phyloP scores from a whole-genome alignment of 139 green algal genomes.

The Edaphochlamys debaryana region DNA sequence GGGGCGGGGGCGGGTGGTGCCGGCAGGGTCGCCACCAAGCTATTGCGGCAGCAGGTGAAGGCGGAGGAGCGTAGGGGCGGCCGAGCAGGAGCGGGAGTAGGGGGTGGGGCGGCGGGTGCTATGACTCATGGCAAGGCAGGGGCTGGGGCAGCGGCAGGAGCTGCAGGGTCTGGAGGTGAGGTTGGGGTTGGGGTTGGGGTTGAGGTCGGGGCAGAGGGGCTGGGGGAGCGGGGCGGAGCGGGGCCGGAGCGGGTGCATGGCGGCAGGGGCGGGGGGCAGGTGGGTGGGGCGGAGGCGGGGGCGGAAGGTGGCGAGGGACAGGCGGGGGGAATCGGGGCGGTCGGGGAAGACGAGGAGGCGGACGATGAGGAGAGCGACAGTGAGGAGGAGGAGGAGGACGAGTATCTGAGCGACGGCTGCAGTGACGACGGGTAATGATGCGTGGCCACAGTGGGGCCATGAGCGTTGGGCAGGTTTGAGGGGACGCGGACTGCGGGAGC shows the following conservation, averaged over 20 bases:
- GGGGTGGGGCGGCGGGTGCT: background rate
- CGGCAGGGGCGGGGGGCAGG: too few relatives aligned
- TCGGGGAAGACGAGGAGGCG: background rate
- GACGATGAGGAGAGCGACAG: constrained; percentile 17
- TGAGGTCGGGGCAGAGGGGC: too few relatives aligned
- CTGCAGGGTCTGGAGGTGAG: background rate
- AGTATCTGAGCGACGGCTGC: constrained; percentile 13
- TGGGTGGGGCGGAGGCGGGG: too few relatives aligned
- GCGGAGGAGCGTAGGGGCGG: constrained; percentile 2
- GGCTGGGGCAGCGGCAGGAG: background rate
- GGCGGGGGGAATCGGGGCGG: background rate
- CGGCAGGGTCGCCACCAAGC: background rate
- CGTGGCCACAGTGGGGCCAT: too few relatives aligned
- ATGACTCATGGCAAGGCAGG: background rate
- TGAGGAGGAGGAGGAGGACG: constrained; percentile 23
- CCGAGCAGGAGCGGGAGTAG: background rate
- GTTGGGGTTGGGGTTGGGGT: too few relatives aligned
- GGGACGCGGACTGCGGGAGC: too few relatives aligned
- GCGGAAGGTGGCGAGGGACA: background rate
- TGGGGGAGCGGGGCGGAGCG: too few relatives aligned
- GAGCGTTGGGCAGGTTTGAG: too few relatives aligned
- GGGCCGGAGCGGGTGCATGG: too few relatives aligned
- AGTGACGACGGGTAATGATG: too few relatives aligned
- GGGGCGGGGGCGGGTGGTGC: background rate
- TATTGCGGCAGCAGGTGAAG: constrained; percentile 21